Evolutionary conservation across 805 yeast genomes (phyloP), one percentile per base, ranked within the genome.

Genomic region (Teunomyces pallodes): DNA sequence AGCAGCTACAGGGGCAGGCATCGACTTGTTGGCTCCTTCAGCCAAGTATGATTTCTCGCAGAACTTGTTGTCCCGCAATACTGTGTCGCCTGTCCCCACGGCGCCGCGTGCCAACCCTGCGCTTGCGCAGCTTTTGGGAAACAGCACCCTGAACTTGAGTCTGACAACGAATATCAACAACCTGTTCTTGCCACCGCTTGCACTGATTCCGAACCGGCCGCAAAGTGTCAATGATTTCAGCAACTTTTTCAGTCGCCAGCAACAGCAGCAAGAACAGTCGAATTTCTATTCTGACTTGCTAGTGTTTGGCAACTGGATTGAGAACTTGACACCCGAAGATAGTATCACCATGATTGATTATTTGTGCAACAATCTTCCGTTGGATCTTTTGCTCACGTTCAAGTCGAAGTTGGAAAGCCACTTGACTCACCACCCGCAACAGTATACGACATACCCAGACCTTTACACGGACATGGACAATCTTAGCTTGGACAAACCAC

Each of bases 301-400:
- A 46, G 74, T 73, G 51, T 67, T 78, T 53, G 71, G 78, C 52
- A 69, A 67, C 50, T 80, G 84, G 84, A 67, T 79, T 51, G 73
- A 73, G 45, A 69, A 68, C 53, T 68, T 82, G 60, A 70, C 67
- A 42, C 72, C 79, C n/a, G 73, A 72, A 41, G 84, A 82, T 52
- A 79, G 72, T 54, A 67, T 77, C 47, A 67, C 77, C 43, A 76
- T 80, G 63, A 70, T 81, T 50, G 86, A 81, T 55, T 76, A 79
- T 58, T 64, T 82, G 60, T 67, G 83, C 49, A 66, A 74, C 42
- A 69, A 70, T 49, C 63, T 82, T 54, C 76, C 81, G 7, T 75
- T 77, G 47, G 85, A 82, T 53, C 75, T 77, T 12, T 61, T 81
- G 51, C 66, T 73, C 31, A 70, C 80, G 43, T 76, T 82, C 47